Evolutionary conservation across 441 rosid genomes (phyloP), one percentile per base, ranked within the genome.

Genomic region (Mallotus repandus): DNA sequence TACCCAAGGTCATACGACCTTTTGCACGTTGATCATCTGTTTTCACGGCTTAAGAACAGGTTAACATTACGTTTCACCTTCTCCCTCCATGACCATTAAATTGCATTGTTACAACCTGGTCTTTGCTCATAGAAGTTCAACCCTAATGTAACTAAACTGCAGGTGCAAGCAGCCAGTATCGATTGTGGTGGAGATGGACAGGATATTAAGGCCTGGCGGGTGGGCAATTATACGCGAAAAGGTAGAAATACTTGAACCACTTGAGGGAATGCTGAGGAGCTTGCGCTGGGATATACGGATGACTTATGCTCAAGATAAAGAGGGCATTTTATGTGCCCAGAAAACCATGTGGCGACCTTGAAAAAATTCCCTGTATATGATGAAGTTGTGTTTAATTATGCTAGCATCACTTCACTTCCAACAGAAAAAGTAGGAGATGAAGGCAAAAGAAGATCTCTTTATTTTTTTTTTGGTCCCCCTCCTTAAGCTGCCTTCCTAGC

Each of bases 1-100:
- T 91, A 92, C 71, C 97, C 99, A 22, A 87, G 98, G 82, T 87
- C 98, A 50, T 94, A 92, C 69, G 98, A 94, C 81, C 97, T 94
- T 49, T 84, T 94, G 63, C 98, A 94, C n/a, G 97, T 93, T 1
- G 97, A 94, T 82, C 99, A 94, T 88, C 87, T 94, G 62, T 92
- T 94, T 81, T 94, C 99, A 1, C 84, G 98, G 80, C 94, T 92
- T 53, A 94, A 92, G 85, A 87, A 87, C 92, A 89, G 97, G 97
- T 92, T 59, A 66, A 68, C 63, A 48, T 65, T 62, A 8, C 53
- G 16, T 55, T 66, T 38, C 46, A 58, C 43, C 48, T 49, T 35
- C 35, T 45, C 32, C 66, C 53, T 69, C 66, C 13, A 25, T 18
- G 2, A 19, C 32, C 11, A 58, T 69, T 18, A 55, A n/a, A 4